Evolutionary conservation across 1,284 basidiomycete species (phyloP), one percentile per base, ranked within the genome.

Genomic region (Ceratobasidium sp.): DNA sequence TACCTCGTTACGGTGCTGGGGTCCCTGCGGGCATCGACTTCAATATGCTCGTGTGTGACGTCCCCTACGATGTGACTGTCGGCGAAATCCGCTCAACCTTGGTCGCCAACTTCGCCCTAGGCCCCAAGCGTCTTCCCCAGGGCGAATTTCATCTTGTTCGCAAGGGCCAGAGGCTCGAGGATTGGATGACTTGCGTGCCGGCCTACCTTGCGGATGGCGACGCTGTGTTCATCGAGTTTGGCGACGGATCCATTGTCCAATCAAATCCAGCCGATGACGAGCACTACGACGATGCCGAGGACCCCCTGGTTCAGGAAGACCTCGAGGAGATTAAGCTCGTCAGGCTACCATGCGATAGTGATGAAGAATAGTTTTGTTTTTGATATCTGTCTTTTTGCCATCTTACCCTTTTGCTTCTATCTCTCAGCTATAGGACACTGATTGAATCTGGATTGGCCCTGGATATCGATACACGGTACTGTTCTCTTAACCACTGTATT

Each of bases 301-400:
- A 19, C 5, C 29, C 24, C 19, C 27, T 71, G 41, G 41, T 71
- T 11, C 53, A 61, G 14, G 68, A 71, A 59, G 68, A 71, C 31
- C 68, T 71, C 31, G 68, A 59, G n/a, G 68, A 61, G 56, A 71
- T 71, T 71, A 71, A 71, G 68, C 54, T 61, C 54, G 68, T 71
- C 29, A 59, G 34, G 49, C 37, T 71, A 39, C 68, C 68, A 27
- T 71, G 68, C 43, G 68, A 71, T 71, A 71, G 68, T 22, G 66
- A 71, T 24, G 68, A 71, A n/a, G 68, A 71, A 22, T 71, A 61
- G 29, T 39, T 29, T 51, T 34, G 46, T 49, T 49, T 59, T 16
- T 59, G 31, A 43, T 27, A 24, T 39, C 19, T 43, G 39, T 41
- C 27, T 27, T 37, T 43, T 48, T 56, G 19, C 39, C 8, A 43